A percentile compares a stretch with the other conserved stretches of the same genome.
phyloP scores from a whole-genome alignment of 805 yeast species.

The Pichia exigua region DNA sequence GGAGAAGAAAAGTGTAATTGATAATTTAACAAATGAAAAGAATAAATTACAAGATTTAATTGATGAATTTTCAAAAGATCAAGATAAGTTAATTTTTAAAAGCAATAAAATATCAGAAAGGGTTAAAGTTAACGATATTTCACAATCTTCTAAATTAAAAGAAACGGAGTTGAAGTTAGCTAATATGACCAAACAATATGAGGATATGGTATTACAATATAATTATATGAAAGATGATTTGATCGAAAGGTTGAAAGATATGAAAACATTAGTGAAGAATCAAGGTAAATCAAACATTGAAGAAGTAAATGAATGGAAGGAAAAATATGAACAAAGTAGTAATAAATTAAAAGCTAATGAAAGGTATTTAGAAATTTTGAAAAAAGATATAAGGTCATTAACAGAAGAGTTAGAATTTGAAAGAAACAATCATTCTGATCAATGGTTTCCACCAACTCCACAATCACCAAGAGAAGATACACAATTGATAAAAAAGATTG shows the following conservation, averaged over 20 bases:
- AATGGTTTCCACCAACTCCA: constrained; percentile 19
- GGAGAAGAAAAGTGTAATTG: constrained; percentile 11
- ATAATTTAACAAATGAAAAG: constrained; percentile 12
- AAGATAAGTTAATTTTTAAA: constrained; percentile 15
- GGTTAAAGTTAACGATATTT: background rate
- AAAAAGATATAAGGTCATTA: constrained; percentile 3
- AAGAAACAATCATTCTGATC: constrained; percentile 14
- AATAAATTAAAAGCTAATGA: constrained; percentile 5
- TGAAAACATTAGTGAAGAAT: constrained; percentile 16
- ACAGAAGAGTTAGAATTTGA: constrained; percentile 2
- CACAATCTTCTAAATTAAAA: background rate
- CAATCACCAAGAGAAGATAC: constrained; percentile 16
- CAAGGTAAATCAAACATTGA: constrained; percentile 4
- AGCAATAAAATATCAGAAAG: constrained; percentile 9
- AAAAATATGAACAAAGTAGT: constrained; percentile 1
- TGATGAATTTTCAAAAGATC: constrained; percentile 15
- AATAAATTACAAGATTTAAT: constrained; percentile 13
- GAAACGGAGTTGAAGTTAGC: background rate
- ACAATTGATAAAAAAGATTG: constrained; percentile 6
- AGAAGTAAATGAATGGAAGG: constrained; percentile 1
- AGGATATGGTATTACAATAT: constrained; percentile 20
- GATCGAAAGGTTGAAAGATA: constrained; percentile 19
- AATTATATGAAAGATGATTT: constrained; percentile 29
- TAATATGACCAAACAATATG: constrained; percentile 10
- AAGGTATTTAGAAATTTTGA: constrained; percentile 1